A percentile compares a stretch with the other conserved stretches of the same genome.
These are phyloP conservation scores for Suhomyces taliae DNA, from an alignment of 1,139 yeast species.

Conservation along the genomic window DNA sequence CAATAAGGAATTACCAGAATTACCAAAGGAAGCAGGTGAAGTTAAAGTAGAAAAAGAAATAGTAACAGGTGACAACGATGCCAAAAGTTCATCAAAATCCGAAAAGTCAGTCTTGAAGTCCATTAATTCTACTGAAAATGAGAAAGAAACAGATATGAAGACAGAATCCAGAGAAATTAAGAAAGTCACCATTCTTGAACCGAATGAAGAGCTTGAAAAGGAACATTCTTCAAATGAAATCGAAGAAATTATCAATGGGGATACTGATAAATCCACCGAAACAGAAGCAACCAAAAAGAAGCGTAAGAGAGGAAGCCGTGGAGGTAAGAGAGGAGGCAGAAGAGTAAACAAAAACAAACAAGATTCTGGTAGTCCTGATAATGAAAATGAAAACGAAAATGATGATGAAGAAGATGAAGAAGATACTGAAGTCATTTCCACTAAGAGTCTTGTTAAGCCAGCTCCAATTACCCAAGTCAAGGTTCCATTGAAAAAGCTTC, in stretches of 20 bases:
- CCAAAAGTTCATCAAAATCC: not conserved
- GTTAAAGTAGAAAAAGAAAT: not conserved
- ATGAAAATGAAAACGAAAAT: constrained; percentile 3
- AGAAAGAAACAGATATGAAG: not conserved
- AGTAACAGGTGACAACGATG: not conserved
- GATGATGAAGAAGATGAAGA: constrained; percentile 7
- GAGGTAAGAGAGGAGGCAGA: constrained; percentile 60
- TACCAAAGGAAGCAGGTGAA: not conserved
- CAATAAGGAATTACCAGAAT: constrained; percentile 6
- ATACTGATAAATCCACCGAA: constrained; percentile 1
- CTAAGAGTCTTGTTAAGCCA: constrained; percentile 32
- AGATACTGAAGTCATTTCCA: constrained; percentile 23
- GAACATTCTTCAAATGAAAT: constrained; percentile 12
- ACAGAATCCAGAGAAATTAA: constrained; percentile 11
- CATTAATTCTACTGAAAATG: too few relatives aligned
- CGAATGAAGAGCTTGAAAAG: constrained; percentile 20
- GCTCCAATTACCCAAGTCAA: constrained; percentile 15
- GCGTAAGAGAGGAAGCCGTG: constrained; percentile 84
- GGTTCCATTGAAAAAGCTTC: constrained; percentile 33
- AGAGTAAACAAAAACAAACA: constrained; percentile 53
- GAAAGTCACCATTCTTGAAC: constrained; percentile 34
- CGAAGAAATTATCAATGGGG: constrained; percentile 6
- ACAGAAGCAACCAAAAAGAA: constrained; percentile 28
- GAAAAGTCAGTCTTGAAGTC: too few relatives aligned
- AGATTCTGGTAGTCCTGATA: constrained; percentile 15